These are phyloP conservation scores for Alloteropsis semialata DNA, from an alignment of 176 grass and related monocot species.

Conservation along the genomic window DNA sequence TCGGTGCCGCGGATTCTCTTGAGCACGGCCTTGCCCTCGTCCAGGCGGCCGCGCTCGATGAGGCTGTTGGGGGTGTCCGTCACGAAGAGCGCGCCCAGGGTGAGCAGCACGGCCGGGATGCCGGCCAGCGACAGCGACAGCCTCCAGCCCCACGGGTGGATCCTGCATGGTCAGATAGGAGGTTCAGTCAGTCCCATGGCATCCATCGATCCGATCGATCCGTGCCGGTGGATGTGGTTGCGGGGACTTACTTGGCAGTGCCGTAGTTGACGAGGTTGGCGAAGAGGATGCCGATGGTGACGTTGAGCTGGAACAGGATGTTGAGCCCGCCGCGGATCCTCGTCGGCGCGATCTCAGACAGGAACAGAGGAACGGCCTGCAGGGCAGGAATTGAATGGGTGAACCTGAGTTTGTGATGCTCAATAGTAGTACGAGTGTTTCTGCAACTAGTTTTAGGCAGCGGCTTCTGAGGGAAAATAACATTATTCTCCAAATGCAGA, in stretches of 20 bases:
- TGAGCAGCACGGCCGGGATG: conserved; percentile 75
- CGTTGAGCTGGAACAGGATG: conserved; percentile 96
- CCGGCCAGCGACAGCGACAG: conserved; percentile 76
- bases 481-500: not conserved
- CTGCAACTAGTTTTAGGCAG: not conserved
- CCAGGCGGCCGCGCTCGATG: conserved; percentile 71
- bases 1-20: conserved; percentile 67
- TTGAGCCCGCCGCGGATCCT: conserved; percentile 84
- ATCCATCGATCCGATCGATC: not conserved
- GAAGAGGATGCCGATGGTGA: conserved; percentile 94
- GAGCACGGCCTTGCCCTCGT: conserved; percentile 74
- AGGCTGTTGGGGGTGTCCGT: conserved; percentile 86
- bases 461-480: not conserved
- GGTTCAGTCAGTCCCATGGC: no score
- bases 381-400: not conserved
- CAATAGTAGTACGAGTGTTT: not conserved
- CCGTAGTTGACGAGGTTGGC: conserved; percentile 82
- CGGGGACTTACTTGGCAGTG: conserved; percentile 42
- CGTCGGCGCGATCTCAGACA: conserved; percentile 90
- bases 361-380: conserved; percentile 90
- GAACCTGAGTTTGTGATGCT: not conserved
- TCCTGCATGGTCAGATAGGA: conserved; percentile 29
- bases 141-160: conserved; percentile 76
- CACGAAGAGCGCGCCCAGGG: conserved; percentile 69
- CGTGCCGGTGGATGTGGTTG: not conserved